Evolutionary conservation across 1,284 basidiomycete species (phyloP), one percentile per base, ranked within the genome.

Genomic region (Austroboletus novae-zelandiae): DNA sequence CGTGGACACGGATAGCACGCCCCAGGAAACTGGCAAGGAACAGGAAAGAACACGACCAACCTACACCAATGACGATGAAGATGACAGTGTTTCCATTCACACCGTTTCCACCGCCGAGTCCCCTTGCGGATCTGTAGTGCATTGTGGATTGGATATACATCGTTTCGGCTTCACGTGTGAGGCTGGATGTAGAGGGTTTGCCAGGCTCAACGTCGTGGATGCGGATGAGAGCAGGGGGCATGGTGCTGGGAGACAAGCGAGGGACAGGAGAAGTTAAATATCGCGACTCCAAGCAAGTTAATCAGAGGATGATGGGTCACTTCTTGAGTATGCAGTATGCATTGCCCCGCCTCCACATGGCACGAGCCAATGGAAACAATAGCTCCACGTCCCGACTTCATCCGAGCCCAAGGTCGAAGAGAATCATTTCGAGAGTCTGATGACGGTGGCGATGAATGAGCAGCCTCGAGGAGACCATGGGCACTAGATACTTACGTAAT

Each of bases 11-110:
- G 49, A 41, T 18, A 39, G 43, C 35, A 40, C 43, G 44, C 27
- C 39, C 36, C 42, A 51, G 41, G 46, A 41, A 43, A 30, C 15
- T 2, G 32, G 23, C 23, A 48, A 40, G 25, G 18, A 48, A n/a
- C 14, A 47, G 14, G 49, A 53, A 54, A 32, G 50, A 59, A 57
- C 48, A 51, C 47, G 39, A 65, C 61, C 52, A 51, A 63, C 61
- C 62, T 65, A 61, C 50, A 45, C 61, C 61, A 29, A 64, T 49
- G 8, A 59, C 44, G 30, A 63, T 64, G 44, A 63, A 62, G 43
- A 67, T 50, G 32, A 57, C 43, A 30, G 65, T 67, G 41, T 48
- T 53, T 14, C n/a, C 5, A 30, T 51, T 49, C 6, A 67, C 5
- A 1, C 53, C 45, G 13, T 34, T 18, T 23, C 18, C 17, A 40